Evolutionary conservation across 306 rosid species (phyloP), one percentile per base, ranked within the genome.

Genomic region (Clitoria ternatea): DNA sequence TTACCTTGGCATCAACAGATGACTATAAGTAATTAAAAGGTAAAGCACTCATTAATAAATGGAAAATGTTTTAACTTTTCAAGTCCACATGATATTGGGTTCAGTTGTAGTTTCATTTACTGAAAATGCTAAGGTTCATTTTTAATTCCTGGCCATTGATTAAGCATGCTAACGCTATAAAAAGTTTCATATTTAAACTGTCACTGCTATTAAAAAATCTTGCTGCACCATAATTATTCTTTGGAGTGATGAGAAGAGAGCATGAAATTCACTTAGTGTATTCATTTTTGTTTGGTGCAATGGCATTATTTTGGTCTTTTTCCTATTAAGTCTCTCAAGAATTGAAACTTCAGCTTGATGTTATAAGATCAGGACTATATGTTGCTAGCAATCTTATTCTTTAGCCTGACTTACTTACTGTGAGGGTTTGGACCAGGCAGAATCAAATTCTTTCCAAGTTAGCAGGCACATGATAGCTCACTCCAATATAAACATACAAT

Each of bases 231-330:
- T 4, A 53, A 54, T 36, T 22, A 62, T 42, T 43, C 43, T 54
- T 44, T 61, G 26, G 54, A 74, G 24, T 45, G 26, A 62, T 45
- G 24, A 61, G 64, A 75, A 64, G 70, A 44, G 18, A 59, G 52
- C 48, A 54, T 29, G 29, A 12, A 52, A 26, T 29, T 73, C 75
- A 37, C 15, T 40, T 15, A 1, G 36, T 22, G 7, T 26, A 13
- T 66, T 32, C 53, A 35, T 35, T 68, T 68, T 60, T 52, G 30
- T 30, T 22, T 26, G 12, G 9, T 33, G 10, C 61, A 48, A 36
- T 23, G 61, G 59, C 60, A 49, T 13, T 39, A 37, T 50, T 61
- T 55, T 2, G 22, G 29, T 39, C 37, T 39, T 61, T 37, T 61
- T 65, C 39, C 15, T 50, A 42, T 2, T 44, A 32, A 56, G 43